Evolutionary conservation across 23 red algal genomes (phyloP), one percentile per base, ranked within the genome.

Genomic region (Gracilaria gracilis): DNA sequence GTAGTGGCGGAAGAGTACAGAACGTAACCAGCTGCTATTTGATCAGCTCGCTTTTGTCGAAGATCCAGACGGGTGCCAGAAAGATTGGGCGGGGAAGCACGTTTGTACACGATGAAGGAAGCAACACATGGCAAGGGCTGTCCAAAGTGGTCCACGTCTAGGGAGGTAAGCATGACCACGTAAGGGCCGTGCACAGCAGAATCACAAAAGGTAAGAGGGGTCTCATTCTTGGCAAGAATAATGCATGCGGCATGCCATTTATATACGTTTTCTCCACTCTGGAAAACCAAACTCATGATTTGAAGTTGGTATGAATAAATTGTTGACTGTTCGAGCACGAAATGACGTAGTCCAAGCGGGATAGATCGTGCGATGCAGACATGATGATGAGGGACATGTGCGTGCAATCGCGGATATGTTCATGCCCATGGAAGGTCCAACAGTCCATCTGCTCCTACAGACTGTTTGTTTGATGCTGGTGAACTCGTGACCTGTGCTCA

Each of bases 11-110:
- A 90, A 38, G 89, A 79, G 57, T 98, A 98, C 15, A 86, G 32
- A 38, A 87, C 73, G 89, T 92, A 98, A 25, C 95, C 95, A 24
- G 91, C 95, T n/a, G 95, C 95, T 27, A 98, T 79, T 62, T 98
- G 95, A 62, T 84, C 23, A 38, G 64, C 83, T 23, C 79, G 36
- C 32, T 54, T 50, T 49, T 93, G 88, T 40, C 92, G 91, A 24
- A 98, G 50, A 64, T 98, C 95, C 62, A 82, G 61, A 55, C 71
- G 72, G n/a, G 85, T 80, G 8, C 95, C 95, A 9, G 91, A 83
- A 42, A 88, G 24, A 35, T 86, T 89, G 5, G 95, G 71, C 8
- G 91, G 32, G 8, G 91, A 90, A 51, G 57, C 71, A 29, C 95
- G 90, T 57, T 81, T 81, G 70, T 95, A 98, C 25, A 98, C 87